Evolutionary conservation across 2,329 filamentous ascomycete species (phyloP).

Genomic region (Alternaria sp.): DNA sequence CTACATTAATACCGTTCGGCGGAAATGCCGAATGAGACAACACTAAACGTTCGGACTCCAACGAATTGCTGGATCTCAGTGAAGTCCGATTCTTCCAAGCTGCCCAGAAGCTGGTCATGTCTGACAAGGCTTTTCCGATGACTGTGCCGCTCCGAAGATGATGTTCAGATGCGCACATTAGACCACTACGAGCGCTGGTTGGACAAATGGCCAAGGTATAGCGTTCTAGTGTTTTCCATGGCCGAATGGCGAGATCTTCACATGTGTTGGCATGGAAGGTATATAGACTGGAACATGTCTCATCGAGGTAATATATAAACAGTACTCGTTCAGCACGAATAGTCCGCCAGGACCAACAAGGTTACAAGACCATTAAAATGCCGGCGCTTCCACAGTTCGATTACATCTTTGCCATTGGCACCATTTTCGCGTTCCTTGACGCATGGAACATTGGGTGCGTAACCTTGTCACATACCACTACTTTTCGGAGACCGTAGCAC

Average conservation of each 20-base stretch:
- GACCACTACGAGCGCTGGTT: constrained; percentile 20
- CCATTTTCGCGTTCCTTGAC: constrained; percentile 71
- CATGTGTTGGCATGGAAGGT: constrained; percentile 12
- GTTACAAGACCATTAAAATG: constrained; percentile 28
- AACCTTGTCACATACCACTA: too few relatives aligned
- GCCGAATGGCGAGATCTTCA: constrained; percentile 8
- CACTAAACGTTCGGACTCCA: constrained; percentile 13
- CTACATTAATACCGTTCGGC: constrained; percentile 20
- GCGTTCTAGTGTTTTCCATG: constrained; percentile 15
- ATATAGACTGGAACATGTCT: constrained; percentile 27
- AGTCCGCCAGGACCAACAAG: constrained; percentile 17
- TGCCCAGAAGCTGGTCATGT: constrained; percentile 23
- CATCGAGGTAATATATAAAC: constrained; percentile 11
- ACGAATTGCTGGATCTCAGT: constrained; percentile 9
- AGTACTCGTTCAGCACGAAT: constrained; percentile 15
- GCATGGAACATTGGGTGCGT: constrained; percentile 69
- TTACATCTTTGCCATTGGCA: constrained; percentile 70
- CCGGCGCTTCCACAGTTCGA: constrained; percentile 63
- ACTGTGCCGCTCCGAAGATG: constrained; percentile 15
- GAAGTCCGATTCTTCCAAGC: constrained; percentile 19
- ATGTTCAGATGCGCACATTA: constrained; percentile 27
- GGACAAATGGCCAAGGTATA: constrained; percentile 16
- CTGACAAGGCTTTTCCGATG: neutral
- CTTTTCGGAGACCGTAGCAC: constrained; percentile 43
- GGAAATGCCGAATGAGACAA: constrained; percentile 19